These are phyloP conservation scores for Cadophora sp. DNA, from an alignment of 2,329 filamentous ascomycete species.

Conservation along the genomic window DNA sequence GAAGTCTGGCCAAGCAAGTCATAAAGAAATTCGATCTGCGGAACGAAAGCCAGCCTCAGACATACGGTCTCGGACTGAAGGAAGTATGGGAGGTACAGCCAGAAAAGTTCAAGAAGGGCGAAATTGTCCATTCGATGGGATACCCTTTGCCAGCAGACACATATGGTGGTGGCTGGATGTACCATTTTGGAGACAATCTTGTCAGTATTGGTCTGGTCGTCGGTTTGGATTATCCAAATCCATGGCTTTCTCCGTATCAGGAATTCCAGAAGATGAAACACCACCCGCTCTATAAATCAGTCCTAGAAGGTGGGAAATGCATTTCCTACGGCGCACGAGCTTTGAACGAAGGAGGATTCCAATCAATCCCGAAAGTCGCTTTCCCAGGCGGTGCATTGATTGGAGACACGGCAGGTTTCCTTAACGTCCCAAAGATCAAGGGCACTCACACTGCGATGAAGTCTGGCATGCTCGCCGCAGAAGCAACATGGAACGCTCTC, in stretches of 20 bases:
- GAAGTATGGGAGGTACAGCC: slow-evolving; percentile 97
- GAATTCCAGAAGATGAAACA: slow-evolving; percentile 99
- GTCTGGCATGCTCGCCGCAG: slow-evolving; percentile 93
- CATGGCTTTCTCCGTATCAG: slow-evolving; percentile 92
- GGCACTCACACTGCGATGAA: slow-evolving; percentile 98
- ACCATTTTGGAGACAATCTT: slow-evolving; percentile 97
- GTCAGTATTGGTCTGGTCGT: slow-evolving; percentile 92
- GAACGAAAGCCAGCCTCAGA: slow-evolving; percentile 89
- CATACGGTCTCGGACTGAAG: slow-evolving; percentile 92
- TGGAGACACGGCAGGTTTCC: slow-evolving; percentile 93
- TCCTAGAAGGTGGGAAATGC: slow-evolving; percentile 96
- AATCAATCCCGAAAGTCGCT: slow-evolving; percentile 95
- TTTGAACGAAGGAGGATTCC: slow-evolving; percentile 92
- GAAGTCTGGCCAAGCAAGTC: slow-evolving; percentile 92
- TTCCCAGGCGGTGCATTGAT: slow-evolving; percentile 96
- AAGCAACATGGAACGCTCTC: slow-evolving; percentile 85
- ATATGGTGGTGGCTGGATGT: slow-evolving; percentile 99
- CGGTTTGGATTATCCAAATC: slow-evolving; percentile 94
- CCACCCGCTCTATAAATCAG: slow-evolving; percentile 85
- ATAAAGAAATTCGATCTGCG: slow-evolving; percentile 93
- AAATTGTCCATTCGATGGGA: slow-evolving; percentile 89
- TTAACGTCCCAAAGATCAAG: slow-evolving; percentile 99
- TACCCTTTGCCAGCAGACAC: slow-evolving; percentile 88
- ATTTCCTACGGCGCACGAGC: slow-evolving; percentile 95
- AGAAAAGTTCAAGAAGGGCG: slow-evolving; percentile 87